Evolutionary conservation across 1,284 basidiomycete genomes (phyloP).

Genomic region (Prillingera fragicola): DNA sequence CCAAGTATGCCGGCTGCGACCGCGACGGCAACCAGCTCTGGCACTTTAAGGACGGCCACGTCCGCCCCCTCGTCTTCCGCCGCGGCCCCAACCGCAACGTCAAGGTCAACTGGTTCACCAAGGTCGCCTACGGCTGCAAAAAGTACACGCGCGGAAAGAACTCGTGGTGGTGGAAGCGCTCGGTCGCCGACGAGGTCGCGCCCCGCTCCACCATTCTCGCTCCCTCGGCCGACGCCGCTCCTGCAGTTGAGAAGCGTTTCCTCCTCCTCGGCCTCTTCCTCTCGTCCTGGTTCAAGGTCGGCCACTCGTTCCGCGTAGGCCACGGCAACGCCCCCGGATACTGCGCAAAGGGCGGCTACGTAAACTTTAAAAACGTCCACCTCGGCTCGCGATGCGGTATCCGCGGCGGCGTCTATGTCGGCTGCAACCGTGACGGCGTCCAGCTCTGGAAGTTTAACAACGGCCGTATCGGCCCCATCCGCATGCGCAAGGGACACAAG

Average conservation of each 20-base stretch:
- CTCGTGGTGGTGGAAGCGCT: background rate
- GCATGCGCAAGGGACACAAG: background rate
- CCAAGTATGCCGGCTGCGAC: background rate
- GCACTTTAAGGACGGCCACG: conserved; percentile 4
- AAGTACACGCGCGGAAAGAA: no score
- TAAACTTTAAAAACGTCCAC: background rate
- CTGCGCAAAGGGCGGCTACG: background rate
- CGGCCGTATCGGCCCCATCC: background rate
- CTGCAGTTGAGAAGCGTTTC: background rate
- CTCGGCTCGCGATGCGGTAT: no score
- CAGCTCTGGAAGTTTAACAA: background rate
- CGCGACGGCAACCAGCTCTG: conserved; percentile 5
- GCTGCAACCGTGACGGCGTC: background rate
- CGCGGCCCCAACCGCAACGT: background rate
- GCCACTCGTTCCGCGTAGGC: background rate
- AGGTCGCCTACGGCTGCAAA: background rate
- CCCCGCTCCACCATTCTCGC: background rate
- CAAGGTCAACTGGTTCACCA: background rate
- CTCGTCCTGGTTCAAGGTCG: background rate
- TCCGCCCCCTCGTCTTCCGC: background rate
- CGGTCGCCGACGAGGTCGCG: background rate
- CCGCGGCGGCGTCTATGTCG: background rate
- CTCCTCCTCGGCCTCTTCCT: background rate
- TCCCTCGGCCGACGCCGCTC: background rate
- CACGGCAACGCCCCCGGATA: background rate